Conservation (phyloP, 2,329 filamentous ascomycete genomes). For the Dichotomopilus funicola region DNA sequence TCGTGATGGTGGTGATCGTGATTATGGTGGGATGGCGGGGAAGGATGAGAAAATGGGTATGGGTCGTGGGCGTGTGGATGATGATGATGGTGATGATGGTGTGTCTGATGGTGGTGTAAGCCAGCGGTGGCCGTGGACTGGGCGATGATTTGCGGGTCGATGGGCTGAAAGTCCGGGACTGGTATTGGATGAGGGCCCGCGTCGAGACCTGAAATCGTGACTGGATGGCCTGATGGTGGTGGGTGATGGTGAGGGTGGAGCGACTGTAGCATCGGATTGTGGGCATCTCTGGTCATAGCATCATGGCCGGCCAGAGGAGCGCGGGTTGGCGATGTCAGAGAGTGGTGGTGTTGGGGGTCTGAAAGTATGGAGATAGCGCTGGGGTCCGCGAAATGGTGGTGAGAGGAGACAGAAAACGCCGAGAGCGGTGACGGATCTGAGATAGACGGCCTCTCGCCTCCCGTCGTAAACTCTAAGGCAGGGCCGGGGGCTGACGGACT, state of each 20-base stretch:
- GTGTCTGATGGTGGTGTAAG: not conserved
- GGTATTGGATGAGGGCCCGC: slow-evolving; percentile 26
- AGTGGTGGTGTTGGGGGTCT: slow-evolving; percentile 23
- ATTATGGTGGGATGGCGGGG: slow-evolving; percentile 32
- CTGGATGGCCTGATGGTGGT: slow-evolving; percentile 24
- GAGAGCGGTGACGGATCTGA: slow-evolving; percentile 20
- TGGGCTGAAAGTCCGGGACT: slow-evolving; percentile 44
- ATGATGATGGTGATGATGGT: not conserved
- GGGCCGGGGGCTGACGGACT: slow-evolving; percentile 14
- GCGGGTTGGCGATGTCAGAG: slow-evolving; percentile 23
- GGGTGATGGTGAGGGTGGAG: slow-evolving; percentile 29
- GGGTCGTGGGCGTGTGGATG: slow-evolving; percentile 25
- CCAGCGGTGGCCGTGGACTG: slow-evolving; percentile 23
- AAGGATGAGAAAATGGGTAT: slow-evolving; percentile 21
- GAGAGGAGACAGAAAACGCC: slow-evolving; percentile 26
- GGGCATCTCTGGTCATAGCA: slow-evolving; percentile 16
- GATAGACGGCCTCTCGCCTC: slow-evolving; percentile 4
- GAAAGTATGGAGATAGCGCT: slow-evolving; percentile 40
- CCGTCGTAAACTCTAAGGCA: slow-evolving; percentile 5
- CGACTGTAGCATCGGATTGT: slow-evolving; percentile 29
- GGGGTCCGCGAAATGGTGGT: slow-evolving; percentile 40
- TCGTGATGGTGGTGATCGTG: slow-evolving; percentile 32
- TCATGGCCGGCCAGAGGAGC: slow-evolving; percentile 25
- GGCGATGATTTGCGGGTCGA: slow-evolving; percentile 54
- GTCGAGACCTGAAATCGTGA: slow-evolving; percentile 22